Conservation (phyloP, 75 land plant genomes). For the Cupressus sempervirens region DNA sequence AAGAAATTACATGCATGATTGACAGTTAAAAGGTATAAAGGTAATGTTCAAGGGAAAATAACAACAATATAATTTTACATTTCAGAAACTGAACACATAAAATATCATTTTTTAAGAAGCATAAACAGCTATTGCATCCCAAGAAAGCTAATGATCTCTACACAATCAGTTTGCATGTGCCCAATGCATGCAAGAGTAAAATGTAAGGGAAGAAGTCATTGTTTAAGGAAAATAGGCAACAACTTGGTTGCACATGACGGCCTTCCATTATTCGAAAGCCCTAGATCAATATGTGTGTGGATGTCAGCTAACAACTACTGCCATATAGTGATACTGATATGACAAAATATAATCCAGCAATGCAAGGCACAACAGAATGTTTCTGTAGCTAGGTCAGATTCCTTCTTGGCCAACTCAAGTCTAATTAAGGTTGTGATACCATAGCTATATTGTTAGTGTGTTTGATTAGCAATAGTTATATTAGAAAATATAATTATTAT, state of each 20-base stretch:
- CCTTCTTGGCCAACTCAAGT: no score
- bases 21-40: background rate
- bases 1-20: background rate
- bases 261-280: background rate
- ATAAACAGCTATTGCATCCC: background rate
- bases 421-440: no score
- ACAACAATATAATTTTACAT: background rate
- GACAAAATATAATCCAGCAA: background rate
- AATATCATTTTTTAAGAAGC: background rate
- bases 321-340: background rate
- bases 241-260: background rate
- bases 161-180: background rate
- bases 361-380: background rate
- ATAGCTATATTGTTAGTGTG: no score
- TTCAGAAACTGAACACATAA: background rate
- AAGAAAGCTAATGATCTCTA: background rate
- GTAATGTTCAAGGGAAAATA: background rate
- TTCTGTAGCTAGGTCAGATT: no score
- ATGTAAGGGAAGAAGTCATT: background rate
- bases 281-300: background rate
- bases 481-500: no score
- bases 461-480: no score
- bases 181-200: background rate
- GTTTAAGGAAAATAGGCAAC: background rate
- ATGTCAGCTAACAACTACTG: background rate